Base-by-base conservation (phyloP, 495 filamentous ascomycete species). In the Baudoinia panamericana region DNA sequence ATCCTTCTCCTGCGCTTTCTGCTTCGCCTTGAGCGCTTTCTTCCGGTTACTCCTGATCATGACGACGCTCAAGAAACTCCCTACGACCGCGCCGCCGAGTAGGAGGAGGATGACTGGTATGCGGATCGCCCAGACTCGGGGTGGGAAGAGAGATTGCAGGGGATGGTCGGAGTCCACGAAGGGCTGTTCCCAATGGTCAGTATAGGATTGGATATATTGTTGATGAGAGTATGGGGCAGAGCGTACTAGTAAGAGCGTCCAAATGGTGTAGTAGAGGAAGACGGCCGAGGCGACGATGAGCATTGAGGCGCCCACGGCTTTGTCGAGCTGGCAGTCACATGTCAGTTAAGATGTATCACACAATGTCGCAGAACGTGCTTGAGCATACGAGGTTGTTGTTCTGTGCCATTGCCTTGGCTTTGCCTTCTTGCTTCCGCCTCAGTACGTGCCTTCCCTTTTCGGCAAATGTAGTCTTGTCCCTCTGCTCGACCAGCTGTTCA, bases 41-140 rank as follows among this genome's bases (percentile, higher is more conserved):
- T 94, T 94, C 60, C 82, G 69, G 70, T 93, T 95, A 69, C 86
- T 94, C 59, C 85, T 76, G 65, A 99, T 95, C 90, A 99, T 99
- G 52, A 96, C 88, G 53, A 95, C 78, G 52, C 82, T 78, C 53
- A 99, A 70, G 67, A 99, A 96, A 39, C 82, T 90, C 27, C 92
- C 92, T 25, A 99, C 88, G 51, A 99, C 86, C 27, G 90, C 86
- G 19, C 75, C 85, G 30, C 82, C 90, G 45, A 96, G 69, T 13
- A 99, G 76, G 37, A 93, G 78, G 36, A 96, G 77, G 58, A 96
- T 93, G 51, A 99, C 86, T 42, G 90, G 90, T 55, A 99, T 87
- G 56, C 92, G 87, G 56, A 99, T 93, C 36, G 90, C 90, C 90
- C 90, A 99, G 48, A 93, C 88, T 55, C 92, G 85, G 3, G 92